Evolutionary conservation across 805 yeast genomes (phyloP), one percentile per base, ranked within the genome.

Genomic region (Blastobotrys peoriensis): DNA sequence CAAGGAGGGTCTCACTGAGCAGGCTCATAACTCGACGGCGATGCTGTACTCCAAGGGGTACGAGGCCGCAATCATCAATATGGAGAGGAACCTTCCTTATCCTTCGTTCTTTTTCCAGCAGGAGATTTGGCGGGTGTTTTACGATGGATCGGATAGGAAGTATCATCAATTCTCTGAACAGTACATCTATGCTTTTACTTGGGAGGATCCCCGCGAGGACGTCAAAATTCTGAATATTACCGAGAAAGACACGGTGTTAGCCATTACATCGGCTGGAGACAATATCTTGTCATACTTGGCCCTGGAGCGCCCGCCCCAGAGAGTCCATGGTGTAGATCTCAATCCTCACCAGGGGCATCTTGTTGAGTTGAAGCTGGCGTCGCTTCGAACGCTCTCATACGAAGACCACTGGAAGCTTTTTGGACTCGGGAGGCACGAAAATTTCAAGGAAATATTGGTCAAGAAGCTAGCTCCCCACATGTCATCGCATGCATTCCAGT

Each of bases 141-240:
- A 79, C 56, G 87, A 85, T 61, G 91, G 83, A 57, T 61, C 78
- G 52, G 76, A 76, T 56, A 78, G 82, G 5, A 74, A 74, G 53
- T 81, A 81, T 59, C 75, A 73, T 40, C 88, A 83, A 62, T 85
- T 85, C 68, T 78, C 75, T 47, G 74, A 83, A 58, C 88, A 85
- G 65, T 85, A 83, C 62, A 86, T 85, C 48, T 86, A 85, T 59
- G 89, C 94, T 3, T 85, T 85, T 64, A 85, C 94, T 4, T 85
- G 95, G 95, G 95, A 85, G 64, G 95, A 86, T 59, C 94, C 94
- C 23, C 73, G 83, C 45, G 93, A 83, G 65, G 95, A 85, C 66
- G 75, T 77, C 48, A 71, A 71, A 40, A 81, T 85, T 45, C 69
- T 85, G 53, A 73, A 79, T 36, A 68, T 85, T 55, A 67, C 70